phyloP scores from a whole-genome alignment of 108 stramenopile genomes.

The Mayamaea pseudoterrestris region DNA sequence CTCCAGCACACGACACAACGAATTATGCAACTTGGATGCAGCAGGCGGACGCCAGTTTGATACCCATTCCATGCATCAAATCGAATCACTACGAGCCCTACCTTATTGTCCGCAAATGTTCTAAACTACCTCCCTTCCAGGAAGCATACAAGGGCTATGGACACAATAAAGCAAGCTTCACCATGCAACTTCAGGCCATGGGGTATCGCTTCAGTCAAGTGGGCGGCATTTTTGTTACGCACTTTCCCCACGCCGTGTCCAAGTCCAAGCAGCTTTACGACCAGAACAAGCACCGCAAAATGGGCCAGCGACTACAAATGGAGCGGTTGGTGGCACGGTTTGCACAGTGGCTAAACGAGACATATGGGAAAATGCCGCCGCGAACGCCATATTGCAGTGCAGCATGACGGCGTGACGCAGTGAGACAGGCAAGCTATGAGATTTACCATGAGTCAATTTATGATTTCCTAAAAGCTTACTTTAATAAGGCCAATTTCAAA shows the following conservation, averaged over 20 bases:
- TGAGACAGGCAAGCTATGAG: no score
- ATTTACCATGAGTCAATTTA: no score
- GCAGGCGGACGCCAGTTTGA: slow-evolving; percentile 21
- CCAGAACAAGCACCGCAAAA: no score
- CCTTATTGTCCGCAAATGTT: slow-evolving; percentile 47
- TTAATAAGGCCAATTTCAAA: no score
- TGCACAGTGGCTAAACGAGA: no score
- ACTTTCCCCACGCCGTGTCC: slow-evolving; percentile 68
- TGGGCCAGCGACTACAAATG: no score
- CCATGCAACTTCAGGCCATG: slow-evolving; percentile 46
- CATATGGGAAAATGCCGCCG: no score
- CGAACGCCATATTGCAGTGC: no score
- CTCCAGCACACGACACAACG: slow-evolving; percentile 69
- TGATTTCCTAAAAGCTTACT: no score
- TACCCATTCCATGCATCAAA: slow-evolving; percentile 43
- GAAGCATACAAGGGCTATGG: slow-evolving; percentile 62
- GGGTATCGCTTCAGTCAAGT: slow-evolving; percentile 51
- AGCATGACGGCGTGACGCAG: no score
- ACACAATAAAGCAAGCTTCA: slow-evolving; percentile 68
- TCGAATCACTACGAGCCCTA: slow-evolving; percentile 77
- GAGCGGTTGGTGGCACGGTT: no score
- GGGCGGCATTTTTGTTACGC: slow-evolving; percentile 40
- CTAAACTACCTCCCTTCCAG: slow-evolving; percentile 56
- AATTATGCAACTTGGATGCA: slow-evolving; percentile 37
- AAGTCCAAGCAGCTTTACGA: slow-evolving; percentile 38